These are phyloP conservation scores for Ganoderma lucidum DNA, from an alignment of 1,284 basidiomycete species.

Conservation along the genomic window DNA sequence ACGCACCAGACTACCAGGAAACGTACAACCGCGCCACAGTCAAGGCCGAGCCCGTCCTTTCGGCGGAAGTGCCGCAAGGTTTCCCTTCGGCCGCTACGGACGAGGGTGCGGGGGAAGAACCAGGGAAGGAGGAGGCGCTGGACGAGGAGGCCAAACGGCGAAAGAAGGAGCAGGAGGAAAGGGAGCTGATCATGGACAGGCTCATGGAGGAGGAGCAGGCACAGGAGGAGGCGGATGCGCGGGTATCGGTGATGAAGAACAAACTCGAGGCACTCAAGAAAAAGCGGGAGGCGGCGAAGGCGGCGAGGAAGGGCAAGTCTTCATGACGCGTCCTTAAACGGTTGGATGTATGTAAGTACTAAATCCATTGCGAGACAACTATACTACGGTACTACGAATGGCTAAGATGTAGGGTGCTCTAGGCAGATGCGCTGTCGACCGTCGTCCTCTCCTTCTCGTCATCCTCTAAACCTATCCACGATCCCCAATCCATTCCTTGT, in stretches of 20 bases:
- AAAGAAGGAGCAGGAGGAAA: slow-evolving; percentile 70
- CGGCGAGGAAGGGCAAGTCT: slow-evolving; percentile 34
- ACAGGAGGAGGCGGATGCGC: slow-evolving; percentile 85
- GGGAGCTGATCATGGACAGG: slow-evolving; percentile 84
- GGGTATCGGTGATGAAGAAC: slow-evolving; percentile 69
- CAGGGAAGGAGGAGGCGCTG: slow-evolving; percentile 44
- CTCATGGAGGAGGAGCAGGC: slow-evolving; percentile 81
- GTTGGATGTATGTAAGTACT: slow-evolving; percentile 7
- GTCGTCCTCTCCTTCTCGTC: slow-evolving; percentile 12
- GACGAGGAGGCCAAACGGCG: slow-evolving; percentile 55
- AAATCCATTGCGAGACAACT: neutral
- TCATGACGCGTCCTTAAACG: slow-evolving; percentile 6
- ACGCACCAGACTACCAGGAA: slow-evolving; percentile 48
- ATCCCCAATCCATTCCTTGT: slow-evolving; percentile 78
- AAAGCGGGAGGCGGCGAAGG: slow-evolving; percentile 55
- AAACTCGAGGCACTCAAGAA: slow-evolving; percentile 68
- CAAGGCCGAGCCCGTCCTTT: slow-evolving; percentile 69
- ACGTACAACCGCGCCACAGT: slow-evolving; percentile 75
- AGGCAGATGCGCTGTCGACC: neutral
- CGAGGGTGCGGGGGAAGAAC: slow-evolving; percentile 37
- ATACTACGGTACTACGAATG: neutral
- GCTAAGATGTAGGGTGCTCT: neutral
- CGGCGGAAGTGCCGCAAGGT: slow-evolving; percentile 56
- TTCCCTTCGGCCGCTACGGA: slow-evolving; percentile 50
- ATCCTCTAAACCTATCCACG: slow-evolving; percentile 50